Evolutionary conservation across 1,284 basidiomycete species (phyloP).

Genomic region (Mycosarcoma mackinlayi): DNA sequence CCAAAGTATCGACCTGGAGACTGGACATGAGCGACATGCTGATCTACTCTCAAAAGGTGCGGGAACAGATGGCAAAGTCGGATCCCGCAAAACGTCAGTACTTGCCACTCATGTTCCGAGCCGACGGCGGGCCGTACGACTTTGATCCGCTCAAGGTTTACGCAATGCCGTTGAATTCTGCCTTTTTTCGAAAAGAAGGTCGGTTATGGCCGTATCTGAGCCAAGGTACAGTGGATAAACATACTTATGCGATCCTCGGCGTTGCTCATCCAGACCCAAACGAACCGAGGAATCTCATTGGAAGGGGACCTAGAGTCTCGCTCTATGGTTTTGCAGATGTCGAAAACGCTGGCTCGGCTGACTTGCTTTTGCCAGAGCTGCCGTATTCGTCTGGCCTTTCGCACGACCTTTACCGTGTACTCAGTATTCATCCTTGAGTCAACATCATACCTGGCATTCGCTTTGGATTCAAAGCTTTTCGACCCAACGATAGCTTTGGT

Average conservation of each 20-base stretch:
- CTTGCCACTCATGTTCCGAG: background rate
- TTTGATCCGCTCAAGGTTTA: background rate
- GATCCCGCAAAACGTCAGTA: background rate
- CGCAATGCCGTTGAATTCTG: background rate
- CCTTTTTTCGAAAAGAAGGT: too few species aligned
- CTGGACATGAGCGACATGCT: too few species aligned
- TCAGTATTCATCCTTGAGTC: background rate
- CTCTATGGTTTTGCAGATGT: conserved; percentile 2
- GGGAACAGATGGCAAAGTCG: background rate
- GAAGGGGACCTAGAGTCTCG: background rate
- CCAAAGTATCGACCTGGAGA: too few species aligned
- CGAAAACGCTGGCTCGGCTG: background rate
- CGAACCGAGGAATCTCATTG: background rate
- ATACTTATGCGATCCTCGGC: background rate
- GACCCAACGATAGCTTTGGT: too few species aligned
- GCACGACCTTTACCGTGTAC: conserved; percentile 1
- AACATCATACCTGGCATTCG: too few species aligned
- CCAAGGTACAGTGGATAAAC: background rate
- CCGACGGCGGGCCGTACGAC: background rate
- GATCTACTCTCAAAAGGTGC: too few species aligned
- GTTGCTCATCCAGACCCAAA: background rate
- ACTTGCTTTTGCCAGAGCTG: background rate
- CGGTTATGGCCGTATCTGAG: too few species aligned
- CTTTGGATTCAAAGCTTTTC: background rate
- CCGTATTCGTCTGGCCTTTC: too few species aligned